A percentile compares a stretch with the other conserved stretches of the same genome.
These are phyloP conservation scores for Acer saccharum DNA, from an alignment of 345 rosid species.

Conservation along the genomic window DNA sequence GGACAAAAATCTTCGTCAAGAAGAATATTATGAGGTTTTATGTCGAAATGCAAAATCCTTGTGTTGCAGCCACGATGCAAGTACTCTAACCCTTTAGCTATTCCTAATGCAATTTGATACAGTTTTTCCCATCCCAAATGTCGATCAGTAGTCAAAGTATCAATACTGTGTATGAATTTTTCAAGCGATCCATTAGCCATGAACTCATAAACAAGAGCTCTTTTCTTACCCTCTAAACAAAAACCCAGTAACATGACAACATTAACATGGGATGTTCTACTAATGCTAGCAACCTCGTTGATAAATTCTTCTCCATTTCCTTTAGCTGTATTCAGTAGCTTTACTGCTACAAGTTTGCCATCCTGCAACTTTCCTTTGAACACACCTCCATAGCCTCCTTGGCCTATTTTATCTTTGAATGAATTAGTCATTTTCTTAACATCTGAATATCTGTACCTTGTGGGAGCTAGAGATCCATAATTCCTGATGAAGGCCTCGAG, in stretches of 20 bases:
- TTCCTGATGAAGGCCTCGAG: conserved; percentile 18
- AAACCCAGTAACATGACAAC: conserved; percentile 25
- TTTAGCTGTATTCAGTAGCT: conserved; percentile 32
- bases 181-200: conserved; percentile 42
- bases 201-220: conserved; percentile 43
- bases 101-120: conserved; percentile 29
- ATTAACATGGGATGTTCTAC: conserved; percentile 53
- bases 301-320: conserved; percentile 46
- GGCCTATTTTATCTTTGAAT: conserved; percentile 31
- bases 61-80: conserved; percentile 47
- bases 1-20: conserved; percentile 40
- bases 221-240: conserved; percentile 24
- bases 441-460: conserved; percentile 28
- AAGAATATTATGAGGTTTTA: conserved; percentile 49
- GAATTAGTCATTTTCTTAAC: conserved; percentile 37
- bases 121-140: conserved; percentile 21
- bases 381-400: conserved; percentile 35
- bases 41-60: conserved; percentile 43
- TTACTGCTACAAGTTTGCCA: conserved; percentile 39
- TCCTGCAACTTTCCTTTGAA: conserved; percentile 29
- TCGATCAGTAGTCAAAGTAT: neutral
- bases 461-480: conserved; percentile 21
- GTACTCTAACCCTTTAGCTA: conserved; percentile 46
- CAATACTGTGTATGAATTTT: conserved; percentile 24
- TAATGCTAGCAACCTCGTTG: conserved; percentile 49